Evolutionary conservation across 352 stramenopile genomes (phyloP).

Genomic region (Pythium vanterpoolii): DNA sequence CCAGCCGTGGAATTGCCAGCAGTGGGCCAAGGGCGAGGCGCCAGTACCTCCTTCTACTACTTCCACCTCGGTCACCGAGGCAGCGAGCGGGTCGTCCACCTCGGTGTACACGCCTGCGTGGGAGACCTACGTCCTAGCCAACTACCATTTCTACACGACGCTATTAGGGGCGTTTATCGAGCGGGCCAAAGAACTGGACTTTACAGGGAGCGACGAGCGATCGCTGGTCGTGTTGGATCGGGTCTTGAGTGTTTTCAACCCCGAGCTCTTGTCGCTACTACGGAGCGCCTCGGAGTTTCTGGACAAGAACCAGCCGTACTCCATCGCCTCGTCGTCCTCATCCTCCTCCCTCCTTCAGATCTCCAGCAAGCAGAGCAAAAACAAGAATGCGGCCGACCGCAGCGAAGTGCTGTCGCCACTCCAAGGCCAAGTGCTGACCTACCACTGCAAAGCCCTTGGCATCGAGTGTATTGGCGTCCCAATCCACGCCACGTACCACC

Average conservation of each 20-base stretch:
- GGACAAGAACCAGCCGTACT: slow-evolving; percentile 68
- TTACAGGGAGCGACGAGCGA: slow-evolving; percentile 58
- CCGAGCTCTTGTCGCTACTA: slow-evolving; percentile 63
- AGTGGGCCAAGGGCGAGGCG: slow-evolving; percentile 40
- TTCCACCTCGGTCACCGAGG: not conserved
- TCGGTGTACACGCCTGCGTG: slow-evolving; percentile 51
- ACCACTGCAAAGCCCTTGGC: slow-evolving; percentile 77
- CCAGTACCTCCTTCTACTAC: not conserved
- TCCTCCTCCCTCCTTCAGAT: slow-evolving; percentile 20
- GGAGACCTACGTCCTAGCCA: slow-evolving; percentile 81
- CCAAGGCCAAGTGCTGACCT: slow-evolving; percentile 71
- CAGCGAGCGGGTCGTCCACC: not conserved
- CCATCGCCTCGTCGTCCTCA: slow-evolving; percentile 31
- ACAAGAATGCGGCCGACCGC: slow-evolving; percentile 12
- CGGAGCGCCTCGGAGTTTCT: slow-evolving; percentile 54
- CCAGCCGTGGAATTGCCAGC: slow-evolving; percentile 76
- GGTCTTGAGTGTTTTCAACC: slow-evolving; percentile 66
- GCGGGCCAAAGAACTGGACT: slow-evolving; percentile 81
- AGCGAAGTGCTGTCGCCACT: slow-evolving; percentile 48
- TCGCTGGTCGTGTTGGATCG: slow-evolving; percentile 63
- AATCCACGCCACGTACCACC: slow-evolving; percentile 71
- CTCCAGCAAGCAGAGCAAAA: slow-evolving; percentile 18
- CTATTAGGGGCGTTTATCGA: slow-evolving; percentile 78
- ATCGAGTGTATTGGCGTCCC: slow-evolving; percentile 67
- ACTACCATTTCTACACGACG: slow-evolving; percentile 88